Conservation (phyloP, 768 basidiomycete genomes). For the Artomyces pyxidatus region DNA sequence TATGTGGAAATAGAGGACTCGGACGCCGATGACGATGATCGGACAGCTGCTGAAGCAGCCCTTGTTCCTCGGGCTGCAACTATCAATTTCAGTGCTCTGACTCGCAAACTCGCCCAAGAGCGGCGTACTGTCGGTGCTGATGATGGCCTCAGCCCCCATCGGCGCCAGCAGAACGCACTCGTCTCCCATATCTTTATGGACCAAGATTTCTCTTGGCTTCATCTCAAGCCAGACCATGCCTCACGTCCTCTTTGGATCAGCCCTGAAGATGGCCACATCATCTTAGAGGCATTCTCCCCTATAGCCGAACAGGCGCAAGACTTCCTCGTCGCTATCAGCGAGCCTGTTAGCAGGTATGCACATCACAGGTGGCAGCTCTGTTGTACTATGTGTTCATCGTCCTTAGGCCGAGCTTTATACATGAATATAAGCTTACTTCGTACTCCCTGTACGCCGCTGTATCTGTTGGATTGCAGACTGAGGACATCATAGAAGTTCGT, state of each 20-base stretch:
- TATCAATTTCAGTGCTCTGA: constrained; percentile 83
- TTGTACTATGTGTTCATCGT: constrained; percentile 24
- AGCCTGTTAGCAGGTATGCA: constrained; percentile 94
- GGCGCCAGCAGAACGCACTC: constrained; percentile 64
- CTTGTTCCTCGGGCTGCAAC: constrained; percentile 64
- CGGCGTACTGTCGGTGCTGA: constrained; percentile 37
- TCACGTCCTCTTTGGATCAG: constrained; percentile 95
- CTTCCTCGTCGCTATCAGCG: constrained; percentile 94
- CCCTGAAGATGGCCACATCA: constrained; percentile 86
- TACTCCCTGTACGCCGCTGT: constrained; percentile 98
- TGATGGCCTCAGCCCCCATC: constrained; percentile 50
- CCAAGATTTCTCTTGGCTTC: constrained; percentile 81
- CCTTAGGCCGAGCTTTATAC: constrained; percentile 87
- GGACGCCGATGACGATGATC: constrained; percentile 48
- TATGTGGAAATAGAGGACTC: constrained; percentile 32
- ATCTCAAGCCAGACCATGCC: constrained; percentile 84
- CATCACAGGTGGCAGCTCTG: constrained; percentile 2
- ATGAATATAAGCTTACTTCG: constrained; percentile 98
- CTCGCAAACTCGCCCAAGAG: constrained; percentile 66
- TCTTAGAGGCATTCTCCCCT: constrained; percentile 95
- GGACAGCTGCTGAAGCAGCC: constrained; percentile 27
- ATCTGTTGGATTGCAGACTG: constrained; percentile 94
- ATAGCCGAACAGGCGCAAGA: constrained; percentile 98
- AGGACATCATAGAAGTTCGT: constrained; percentile 92
- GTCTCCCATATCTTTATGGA: constrained; percentile 80